Evolutionary conservation across 2,329 filamentous ascomycete species (phyloP).

Genomic region (Aureobasidium melanogenum): DNA sequence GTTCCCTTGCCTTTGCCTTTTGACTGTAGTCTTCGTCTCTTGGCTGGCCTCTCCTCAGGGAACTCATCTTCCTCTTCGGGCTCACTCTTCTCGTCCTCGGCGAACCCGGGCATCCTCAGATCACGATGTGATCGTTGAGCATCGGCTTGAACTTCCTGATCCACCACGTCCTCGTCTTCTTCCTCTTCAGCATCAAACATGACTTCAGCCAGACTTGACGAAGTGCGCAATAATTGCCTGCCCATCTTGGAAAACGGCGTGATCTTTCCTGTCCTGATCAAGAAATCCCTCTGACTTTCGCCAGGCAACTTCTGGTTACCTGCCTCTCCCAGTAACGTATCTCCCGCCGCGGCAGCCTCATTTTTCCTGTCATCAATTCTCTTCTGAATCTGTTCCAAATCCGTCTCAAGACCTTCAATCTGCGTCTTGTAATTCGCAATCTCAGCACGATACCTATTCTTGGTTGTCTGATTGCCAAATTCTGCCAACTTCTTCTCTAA

Average conservation of each 20-base stretch:
- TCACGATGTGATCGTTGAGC: slow-evolving; percentile 37
- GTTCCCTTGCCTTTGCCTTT: slow-evolving; percentile 14
- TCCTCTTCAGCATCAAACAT: slow-evolving; percentile 77
- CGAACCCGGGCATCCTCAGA: slow-evolving; percentile 40
- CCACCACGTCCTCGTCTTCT: slow-evolving; percentile 32
- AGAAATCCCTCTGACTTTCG: slow-evolving; percentile 77
- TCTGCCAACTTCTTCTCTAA: slow-evolving; percentile 49
- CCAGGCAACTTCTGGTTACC: slow-evolving; percentile 58
- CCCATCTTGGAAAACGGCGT: slow-evolving; percentile 84
- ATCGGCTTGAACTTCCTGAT: slow-evolving; percentile 21
- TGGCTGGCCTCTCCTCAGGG: slow-evolving; percentile 31
- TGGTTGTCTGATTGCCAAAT: slow-evolving; percentile 45
- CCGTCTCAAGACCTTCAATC: slow-evolving; percentile 56
- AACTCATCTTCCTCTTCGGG: slow-evolving; percentile 26
- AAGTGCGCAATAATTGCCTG: slow-evolving; percentile 51
- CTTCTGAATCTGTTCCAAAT: slow-evolving; percentile 69
- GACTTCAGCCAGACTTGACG: slow-evolving; percentile 65
- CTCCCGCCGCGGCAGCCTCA: slow-evolving; percentile 33
- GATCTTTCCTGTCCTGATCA: slow-evolving; percentile 94
- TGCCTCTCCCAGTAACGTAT: slow-evolving; percentile 32
- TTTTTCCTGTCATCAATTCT: slow-evolving; percentile 68
- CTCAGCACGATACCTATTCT: slow-evolving; percentile 53
- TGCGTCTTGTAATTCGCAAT: slow-evolving; percentile 58
- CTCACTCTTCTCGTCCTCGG: slow-evolving; percentile 22
- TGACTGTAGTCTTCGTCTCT: slow-evolving; percentile 30